These are phyloP conservation scores for Metschnikowia noctiluminum DNA, from an alignment of 805 yeast species.

Conservation along the genomic window DNA sequence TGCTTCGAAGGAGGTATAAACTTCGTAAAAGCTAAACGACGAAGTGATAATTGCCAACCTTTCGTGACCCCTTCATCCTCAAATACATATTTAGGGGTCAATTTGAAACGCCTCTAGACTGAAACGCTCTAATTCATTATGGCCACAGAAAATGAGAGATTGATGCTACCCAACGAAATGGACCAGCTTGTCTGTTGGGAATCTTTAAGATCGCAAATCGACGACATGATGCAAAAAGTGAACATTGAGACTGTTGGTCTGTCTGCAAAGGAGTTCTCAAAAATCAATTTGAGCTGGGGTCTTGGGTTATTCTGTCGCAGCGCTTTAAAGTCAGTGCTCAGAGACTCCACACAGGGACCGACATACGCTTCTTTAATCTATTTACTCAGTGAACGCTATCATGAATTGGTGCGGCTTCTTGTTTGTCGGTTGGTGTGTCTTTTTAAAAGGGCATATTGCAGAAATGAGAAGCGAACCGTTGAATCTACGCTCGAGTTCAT, in stretches of 20 bases:
- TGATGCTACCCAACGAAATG: background rate
- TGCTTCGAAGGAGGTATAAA: no score
- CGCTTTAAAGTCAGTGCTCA: slow-evolving; percentile 52
- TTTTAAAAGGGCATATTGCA: slow-evolving; percentile 50
- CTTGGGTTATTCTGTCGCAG: slow-evolving; percentile 57
- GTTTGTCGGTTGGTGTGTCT: slow-evolving; percentile 51
- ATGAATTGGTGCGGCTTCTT: slow-evolving; percentile 62
- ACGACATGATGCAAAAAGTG: slow-evolving; percentile 46
- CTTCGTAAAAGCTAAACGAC: no score
- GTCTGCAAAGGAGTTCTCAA: slow-evolving; percentile 49
- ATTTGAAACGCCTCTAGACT: no score
- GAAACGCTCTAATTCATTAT: no score
- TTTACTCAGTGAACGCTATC: slow-evolving; percentile 62
- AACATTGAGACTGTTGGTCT: slow-evolving; percentile 20
- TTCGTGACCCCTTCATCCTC: no score
- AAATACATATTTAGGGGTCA: background rate
- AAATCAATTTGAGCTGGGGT: slow-evolving; percentile 57
- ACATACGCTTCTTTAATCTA: slow-evolving; percentile 57
- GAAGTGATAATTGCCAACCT: no score
- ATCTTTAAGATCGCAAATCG: slow-evolving; percentile 43
- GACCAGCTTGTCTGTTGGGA: slow-evolving; percentile 60
- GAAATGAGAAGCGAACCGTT: slow-evolving; percentile 32
- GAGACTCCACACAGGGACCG: slow-evolving; percentile 38
- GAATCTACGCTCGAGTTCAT: slow-evolving; percentile 47
- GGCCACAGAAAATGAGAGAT: background rate